Base-by-base conservation (phyloP, 257 asterid genomes). In the Marsdenia floribunda region DNA sequence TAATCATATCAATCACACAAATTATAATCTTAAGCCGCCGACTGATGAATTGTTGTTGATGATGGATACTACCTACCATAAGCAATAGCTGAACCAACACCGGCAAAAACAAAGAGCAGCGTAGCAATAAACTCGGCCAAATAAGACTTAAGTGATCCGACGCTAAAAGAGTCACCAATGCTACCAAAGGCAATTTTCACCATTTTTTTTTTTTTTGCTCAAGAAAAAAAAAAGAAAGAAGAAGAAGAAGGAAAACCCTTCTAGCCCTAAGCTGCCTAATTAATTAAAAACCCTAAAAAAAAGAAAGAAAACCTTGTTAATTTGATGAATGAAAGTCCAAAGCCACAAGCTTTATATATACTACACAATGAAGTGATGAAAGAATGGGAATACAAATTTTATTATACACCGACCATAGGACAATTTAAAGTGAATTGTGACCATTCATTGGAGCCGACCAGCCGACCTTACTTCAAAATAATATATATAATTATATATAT, bases 71-170 rank as follows among this genome's bases (percentile, higher is more conserved):
- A 68, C 91, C 68, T 84, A 90, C 93, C 80, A 61, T 73, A 90
- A 59, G 96, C 91, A 15, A 90, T 88, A 60, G 93, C 93, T 10
- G 93, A 90, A 69, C 96, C 96, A 82, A 90, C 93, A n/a, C 96
- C 96, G n/a, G 93, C 96, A 55, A 90, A 88, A 70, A 90, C 90
- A 50, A 90, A 88, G 66, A 88, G 89, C 55, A 90, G 87, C 19
- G 90, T 90, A 74, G 96, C 93, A 73, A 90, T 87, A 66, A 90
- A 88, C 79, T 90, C 96, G 26, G 96, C 78, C n/a, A 87, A 63
- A 57, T 90, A 88, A 0, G 87, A 67, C 85, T 88, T 87, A 22
- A 88, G 46, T 3, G 94, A 83, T 0, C 81, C 78, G 6, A 73
- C 81, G 29, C 89, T 84, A 3, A 87, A 83, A 9, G 94, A 87